A percentile compares a stretch with the other conserved stretches of the same genome.
Evolutionary conservation across 2,329 filamentous ascomycete genomes (phyloP).

Genomic region (Phialocephala subalpina): DNA sequence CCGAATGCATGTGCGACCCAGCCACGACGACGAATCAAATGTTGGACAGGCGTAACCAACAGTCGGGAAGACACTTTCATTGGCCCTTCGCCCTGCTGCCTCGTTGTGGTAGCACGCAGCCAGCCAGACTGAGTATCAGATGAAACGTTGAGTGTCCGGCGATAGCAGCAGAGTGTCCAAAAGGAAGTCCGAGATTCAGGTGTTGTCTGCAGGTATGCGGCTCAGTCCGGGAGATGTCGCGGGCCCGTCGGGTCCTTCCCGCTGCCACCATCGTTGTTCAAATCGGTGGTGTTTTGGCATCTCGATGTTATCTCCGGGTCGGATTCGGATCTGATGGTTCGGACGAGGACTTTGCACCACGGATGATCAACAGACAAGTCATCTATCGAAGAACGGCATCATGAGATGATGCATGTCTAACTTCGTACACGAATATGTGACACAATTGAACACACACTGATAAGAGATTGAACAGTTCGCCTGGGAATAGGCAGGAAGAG

Average conservation of each 20-base stretch:
- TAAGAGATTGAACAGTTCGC: too few species aligned
- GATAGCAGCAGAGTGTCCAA: not conserved
- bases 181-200: not conserved
- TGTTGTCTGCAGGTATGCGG: not conserved
- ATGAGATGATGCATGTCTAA: too few species aligned
- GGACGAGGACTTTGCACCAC: too few species aligned
- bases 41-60: not conserved
- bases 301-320: too few species aligned
- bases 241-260: not conserved
- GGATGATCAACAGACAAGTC: too few species aligned
- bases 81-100: not conserved
- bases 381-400: too few species aligned
- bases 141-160: too few species aligned
- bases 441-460: too few species aligned
- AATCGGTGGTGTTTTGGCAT: not conserved
- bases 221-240: not conserved
- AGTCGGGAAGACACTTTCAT: not conserved
- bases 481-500: too few species aligned
- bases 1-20: not conserved
- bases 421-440: too few species aligned
- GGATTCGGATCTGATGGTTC: too few species aligned
- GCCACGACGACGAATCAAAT: not conserved
- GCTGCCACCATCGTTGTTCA: not conserved
- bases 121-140: not conserved
- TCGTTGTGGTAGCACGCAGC: not conserved